These are phyloP conservation scores for Lachnellula cervina DNA, from an alignment of 2,329 filamentous ascomycete genomes.

Conservation along the genomic window DNA sequence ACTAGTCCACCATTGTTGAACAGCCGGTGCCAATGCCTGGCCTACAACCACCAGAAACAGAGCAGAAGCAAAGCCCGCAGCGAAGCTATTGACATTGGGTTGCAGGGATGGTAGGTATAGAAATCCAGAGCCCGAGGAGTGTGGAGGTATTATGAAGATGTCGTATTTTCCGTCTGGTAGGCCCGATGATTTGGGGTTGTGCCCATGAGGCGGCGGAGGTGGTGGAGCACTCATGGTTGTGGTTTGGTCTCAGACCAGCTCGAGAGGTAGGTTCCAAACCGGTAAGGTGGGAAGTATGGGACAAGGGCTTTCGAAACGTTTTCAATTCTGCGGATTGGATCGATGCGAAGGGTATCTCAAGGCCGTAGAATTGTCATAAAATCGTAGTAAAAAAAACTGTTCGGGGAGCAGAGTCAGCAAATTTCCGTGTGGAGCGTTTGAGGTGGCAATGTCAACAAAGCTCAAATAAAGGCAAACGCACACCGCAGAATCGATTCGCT, in stretches of 20 bases:
- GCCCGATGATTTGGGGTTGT: constrained; percentile 65
- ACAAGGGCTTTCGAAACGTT: background rate
- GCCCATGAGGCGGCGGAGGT: constrained; percentile 81
- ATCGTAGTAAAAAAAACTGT: constrained; percentile 19
- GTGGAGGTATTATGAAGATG: constrained; percentile 93
- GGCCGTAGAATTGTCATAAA: constrained; percentile 21
- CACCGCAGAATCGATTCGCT: background rate
- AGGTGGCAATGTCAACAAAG: constrained; percentile 10
- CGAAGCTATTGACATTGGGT: constrained; percentile 84
- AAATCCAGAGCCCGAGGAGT: constrained; percentile 84
- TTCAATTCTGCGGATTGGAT: background rate
- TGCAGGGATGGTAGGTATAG: constrained; percentile 88
- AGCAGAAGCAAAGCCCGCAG: constrained; percentile 77
- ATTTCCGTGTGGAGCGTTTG: background rate
- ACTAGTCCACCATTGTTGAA: constrained; percentile 67
- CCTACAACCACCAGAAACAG: constrained; percentile 69
- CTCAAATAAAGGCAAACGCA: constrained; percentile 5
- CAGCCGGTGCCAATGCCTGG: constrained; percentile 65
- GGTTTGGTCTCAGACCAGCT: constrained; percentile 9
- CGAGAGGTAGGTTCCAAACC: background rate
- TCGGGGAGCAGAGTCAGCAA: constrained; percentile 3
- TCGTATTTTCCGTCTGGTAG: constrained; percentile 90
- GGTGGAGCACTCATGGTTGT: constrained; percentile 47
- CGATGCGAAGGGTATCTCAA: constrained; percentile 16
- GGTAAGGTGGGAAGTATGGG: background rate